These are phyloP conservation scores for Saccharum hybrid DNA, from an alignment of 202 grass and related monocot genomes.

Conservation along the genomic window DNA sequence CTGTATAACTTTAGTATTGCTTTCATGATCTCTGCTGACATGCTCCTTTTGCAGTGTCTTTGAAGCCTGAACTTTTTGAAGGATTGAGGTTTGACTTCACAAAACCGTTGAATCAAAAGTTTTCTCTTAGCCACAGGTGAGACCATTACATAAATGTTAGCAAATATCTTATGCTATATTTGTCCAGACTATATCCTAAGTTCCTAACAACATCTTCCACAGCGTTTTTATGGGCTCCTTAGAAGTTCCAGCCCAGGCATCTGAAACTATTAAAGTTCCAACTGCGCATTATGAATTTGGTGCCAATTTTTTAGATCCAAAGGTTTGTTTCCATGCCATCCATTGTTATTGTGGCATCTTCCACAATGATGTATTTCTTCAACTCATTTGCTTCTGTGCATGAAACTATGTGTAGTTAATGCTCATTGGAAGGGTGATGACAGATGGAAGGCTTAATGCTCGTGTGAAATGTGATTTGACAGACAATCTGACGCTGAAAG, in stretches of 20 bases:
- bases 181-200: conserved; percentile 35
- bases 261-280: conserved; percentile 89
- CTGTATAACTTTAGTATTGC: conserved; percentile 8
- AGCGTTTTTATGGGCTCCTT: conserved; percentile 95
- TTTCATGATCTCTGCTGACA: conserved; percentile 41
- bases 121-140: conserved; percentile 91
- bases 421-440: conserved; percentile 92
- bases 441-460: conserved; percentile 96
- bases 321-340: conserved; percentile 62
- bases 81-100: conserved; percentile 97
- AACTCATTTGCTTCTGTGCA: conserved; percentile 30
- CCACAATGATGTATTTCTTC: conserved; percentile 18
- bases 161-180: not conserved
- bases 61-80: conserved; percentile 97
- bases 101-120: conserved; percentile 86
- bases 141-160: not conserved
- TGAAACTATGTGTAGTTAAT: conserved; percentile 65
- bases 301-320: conserved; percentile 96
- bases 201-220: conserved; percentile 47
- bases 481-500: conserved; percentile 81
- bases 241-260: conserved; percentile 81
- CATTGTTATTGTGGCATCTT: conserved; percentile 2
- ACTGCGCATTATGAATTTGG: conserved; percentile 95
- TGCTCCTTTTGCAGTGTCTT: conserved; percentile 70
- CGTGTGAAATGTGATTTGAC: conserved; percentile 97